phyloP scores from a whole-genome alignment of 345 rosid species.

The Boechera divaricarpa region DNA sequence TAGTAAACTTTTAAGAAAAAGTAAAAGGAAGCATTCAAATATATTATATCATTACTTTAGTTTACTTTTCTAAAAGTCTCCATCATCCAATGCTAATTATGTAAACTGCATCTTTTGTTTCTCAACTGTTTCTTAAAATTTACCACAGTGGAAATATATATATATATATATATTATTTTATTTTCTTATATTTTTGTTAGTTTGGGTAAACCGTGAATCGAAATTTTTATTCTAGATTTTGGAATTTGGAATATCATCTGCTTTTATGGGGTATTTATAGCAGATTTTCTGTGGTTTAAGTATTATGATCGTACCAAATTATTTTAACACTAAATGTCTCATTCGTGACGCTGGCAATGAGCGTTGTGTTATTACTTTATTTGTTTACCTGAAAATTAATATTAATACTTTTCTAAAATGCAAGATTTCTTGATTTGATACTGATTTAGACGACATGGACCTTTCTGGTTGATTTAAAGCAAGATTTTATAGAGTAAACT shows the following conservation, averaged over 20 bases:
- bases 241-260: conserved; percentile 2
- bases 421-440: conserved; percentile 34
- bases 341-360: conserved; percentile 39
- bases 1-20: conserved; percentile 30
- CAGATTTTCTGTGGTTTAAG: conserved; percentile 10
- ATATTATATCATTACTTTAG: conserved; percentile 14
- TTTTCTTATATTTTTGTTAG: not conserved
- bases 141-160: not conserved
- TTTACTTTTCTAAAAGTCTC: conserved; percentile 29
- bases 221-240: conserved; percentile 10
- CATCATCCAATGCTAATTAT: conserved; percentile 18
- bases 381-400: conserved; percentile 24
- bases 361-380: conserved; percentile 28
- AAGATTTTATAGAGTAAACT: conserved; percentile 36
- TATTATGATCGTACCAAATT: conserved; percentile 28
- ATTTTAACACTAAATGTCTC: conserved; percentile 17
- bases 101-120: conserved; percentile 7
- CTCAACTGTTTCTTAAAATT: not conserved
- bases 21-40: conserved; percentile 32
- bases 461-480: conserved; percentile 47
- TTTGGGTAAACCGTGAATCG: not conserved
- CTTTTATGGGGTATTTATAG: not conserved
- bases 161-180: not conserved
- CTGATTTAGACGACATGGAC: conserved; percentile 43
- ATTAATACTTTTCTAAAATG: conserved; percentile 20